Percentiles rank a stretch among this genome's conserved stretches.
Conservation (phyloP, 2,329 filamentous ascomycete genomes). For the Ophiostoma tasmaniense region DNA sequence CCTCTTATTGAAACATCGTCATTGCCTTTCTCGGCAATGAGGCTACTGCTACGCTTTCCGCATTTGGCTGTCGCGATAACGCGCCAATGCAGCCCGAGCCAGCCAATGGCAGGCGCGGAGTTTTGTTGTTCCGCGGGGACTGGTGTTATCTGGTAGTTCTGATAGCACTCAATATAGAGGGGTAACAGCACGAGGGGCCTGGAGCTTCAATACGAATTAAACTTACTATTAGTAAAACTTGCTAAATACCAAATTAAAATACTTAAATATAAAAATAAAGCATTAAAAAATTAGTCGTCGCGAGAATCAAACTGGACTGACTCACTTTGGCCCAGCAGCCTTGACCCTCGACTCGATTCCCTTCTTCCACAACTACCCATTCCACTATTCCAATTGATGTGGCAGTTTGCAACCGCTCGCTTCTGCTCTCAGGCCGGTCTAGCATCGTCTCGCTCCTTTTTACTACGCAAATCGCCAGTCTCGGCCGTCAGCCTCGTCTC, state of each 20-base stretch:
- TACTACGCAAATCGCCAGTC: conserved; percentile 2
- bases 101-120: conserved; percentile 3
- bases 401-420: conserved; percentile 10
- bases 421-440: conserved; percentile 15
- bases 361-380: background rate
- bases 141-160: background rate
- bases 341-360: background rate
- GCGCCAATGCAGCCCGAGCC: background rate
- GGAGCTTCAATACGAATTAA: background rate
- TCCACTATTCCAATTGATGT: conserved; percentile 17
- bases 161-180: background rate
- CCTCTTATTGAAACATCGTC: background rate
- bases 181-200: background rate
- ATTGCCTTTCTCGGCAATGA: too few species aligned
- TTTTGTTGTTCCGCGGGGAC: conserved; percentile 13
- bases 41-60: background rate
- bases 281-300: background rate
- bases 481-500: conserved; percentile 6
- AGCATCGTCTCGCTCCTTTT: conserved; percentile 2
- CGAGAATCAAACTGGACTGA: conserved; percentile 3
- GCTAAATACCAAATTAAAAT: background rate
- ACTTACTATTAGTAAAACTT: background rate
- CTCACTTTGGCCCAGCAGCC: background rate
- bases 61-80: background rate
- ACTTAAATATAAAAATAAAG: background rate